Conservation (phyloP, 805 yeast species). For the Phaffomyces antillensis region DNA sequence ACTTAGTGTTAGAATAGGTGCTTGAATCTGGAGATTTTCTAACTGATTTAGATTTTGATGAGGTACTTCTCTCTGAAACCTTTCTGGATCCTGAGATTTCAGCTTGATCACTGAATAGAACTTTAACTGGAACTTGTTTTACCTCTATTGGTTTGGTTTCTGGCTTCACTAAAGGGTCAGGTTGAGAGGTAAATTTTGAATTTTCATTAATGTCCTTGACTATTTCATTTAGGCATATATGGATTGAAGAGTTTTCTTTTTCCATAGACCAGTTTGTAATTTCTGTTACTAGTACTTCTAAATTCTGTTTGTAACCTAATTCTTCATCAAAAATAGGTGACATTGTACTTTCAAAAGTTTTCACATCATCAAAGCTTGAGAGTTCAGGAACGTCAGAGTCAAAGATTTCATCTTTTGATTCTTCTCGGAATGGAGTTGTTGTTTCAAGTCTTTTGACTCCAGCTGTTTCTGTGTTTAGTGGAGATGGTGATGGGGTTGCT, state of each 20-base stretch:
- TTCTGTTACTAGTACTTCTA: not conserved
- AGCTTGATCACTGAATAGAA: not conserved
- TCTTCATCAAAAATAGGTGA: constrained; percentile 18
- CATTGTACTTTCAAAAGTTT: constrained; percentile 21
- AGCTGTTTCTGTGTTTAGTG: not conserved
- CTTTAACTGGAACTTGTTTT: not conserved
- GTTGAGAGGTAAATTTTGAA: not conserved
- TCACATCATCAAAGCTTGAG: constrained; percentile 11
- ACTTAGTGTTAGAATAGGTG: not conserved
- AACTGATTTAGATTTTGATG: not conserved
- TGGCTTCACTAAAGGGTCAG: not conserved
- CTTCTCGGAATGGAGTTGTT: not conserved
- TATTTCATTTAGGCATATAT: constrained; percentile 7
- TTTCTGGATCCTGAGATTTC: no score
- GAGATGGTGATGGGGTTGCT: not conserved
- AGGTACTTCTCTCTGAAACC: no score
- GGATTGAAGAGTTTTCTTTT: constrained; percentile 19
- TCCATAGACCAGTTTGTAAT: constrained; percentile 10
- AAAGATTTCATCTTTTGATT: not conserved
- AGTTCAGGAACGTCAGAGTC: constrained; percentile 12
- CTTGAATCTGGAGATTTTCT: not conserved
- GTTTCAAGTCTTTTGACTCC: not conserved
- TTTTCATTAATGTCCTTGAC: not conserved
- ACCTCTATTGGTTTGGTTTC: not conserved
- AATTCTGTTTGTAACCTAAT: not conserved